Evolutionary conservation across 305 asterid species (phyloP).

Genomic region (Fraxinus albicans): DNA sequence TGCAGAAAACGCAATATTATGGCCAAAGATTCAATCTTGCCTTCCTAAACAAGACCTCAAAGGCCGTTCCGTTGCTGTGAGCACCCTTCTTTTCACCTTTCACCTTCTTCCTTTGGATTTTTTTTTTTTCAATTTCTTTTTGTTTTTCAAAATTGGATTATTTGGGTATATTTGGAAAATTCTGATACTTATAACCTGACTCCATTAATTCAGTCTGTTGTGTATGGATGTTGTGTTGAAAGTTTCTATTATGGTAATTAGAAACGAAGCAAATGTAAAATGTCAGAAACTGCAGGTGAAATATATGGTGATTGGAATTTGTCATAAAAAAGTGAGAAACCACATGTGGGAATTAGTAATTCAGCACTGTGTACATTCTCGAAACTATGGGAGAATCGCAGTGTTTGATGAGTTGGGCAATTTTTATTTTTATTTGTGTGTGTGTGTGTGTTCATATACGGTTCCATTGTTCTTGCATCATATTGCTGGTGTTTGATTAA

Average conservation of each 20-base stretch:
- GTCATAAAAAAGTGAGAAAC: not conserved
- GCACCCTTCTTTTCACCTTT: conserved; percentile 11
- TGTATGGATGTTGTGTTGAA: not conserved
- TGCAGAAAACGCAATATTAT: not conserved
- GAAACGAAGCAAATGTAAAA: not conserved
- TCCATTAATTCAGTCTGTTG: not conserved
- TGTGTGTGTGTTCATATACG: not conserved
- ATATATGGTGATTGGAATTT: not conserved
- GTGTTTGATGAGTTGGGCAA: not conserved
- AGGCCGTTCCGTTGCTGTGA: conserved; percentile 40
- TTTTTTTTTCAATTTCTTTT: not conserved
- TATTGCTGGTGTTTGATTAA: not conserved
- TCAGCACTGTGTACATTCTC: not conserved
- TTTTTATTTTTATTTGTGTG: not conserved
- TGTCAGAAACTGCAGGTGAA: not conserved
- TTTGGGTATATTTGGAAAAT: not conserved
- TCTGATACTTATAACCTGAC: not conserved
- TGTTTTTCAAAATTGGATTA: conserved; percentile 3
- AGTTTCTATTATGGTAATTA: not conserved
- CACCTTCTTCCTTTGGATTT: conserved; percentile 1
- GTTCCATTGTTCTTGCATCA: not conserved
- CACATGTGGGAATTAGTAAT: not conserved
- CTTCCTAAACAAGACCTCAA: conserved; percentile 32
- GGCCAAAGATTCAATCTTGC: conserved; percentile 30
- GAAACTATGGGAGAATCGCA: not conserved